These are phyloP conservation scores for Begonia masoniana DNA, from an alignment of 306 rosid genomes.

Conservation along the genomic window DNA sequence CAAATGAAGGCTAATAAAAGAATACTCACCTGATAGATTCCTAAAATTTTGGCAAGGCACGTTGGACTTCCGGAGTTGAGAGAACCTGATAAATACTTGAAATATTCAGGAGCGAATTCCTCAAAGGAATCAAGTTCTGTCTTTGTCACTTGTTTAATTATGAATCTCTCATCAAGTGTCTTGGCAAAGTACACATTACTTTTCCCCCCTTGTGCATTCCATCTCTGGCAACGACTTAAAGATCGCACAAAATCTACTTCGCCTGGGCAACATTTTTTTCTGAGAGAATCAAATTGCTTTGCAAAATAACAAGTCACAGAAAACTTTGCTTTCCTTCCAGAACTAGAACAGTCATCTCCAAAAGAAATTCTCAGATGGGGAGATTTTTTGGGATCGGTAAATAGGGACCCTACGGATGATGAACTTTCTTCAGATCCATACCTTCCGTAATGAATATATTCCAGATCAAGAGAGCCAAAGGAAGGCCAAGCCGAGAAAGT, in stretches of 20 bases:
- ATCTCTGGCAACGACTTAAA: constrained; percentile 74
- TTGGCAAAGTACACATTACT: constrained; percentile 96
- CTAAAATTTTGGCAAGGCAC: constrained; percentile 94
- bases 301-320: constrained; percentile 93
- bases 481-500: constrained; percentile 65
- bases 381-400: constrained; percentile 58
- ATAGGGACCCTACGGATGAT: constrained; percentile 46
- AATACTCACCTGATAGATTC: constrained; percentile 71
- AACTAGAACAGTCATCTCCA: constrained; percentile 48
- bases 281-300: constrained; percentile 68
- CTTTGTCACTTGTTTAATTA: constrained; percentile 82
- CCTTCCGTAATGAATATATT: constrained; percentile 51
- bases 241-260: constrained; percentile 80
- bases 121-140: constrained; percentile 88
- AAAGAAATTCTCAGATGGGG: constrained; percentile 66
- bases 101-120: constrained; percentile 81
- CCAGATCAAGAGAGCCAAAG: constrained; percentile 56
- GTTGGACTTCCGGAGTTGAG: constrained; percentile 73
- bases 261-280: constrained; percentile 78
- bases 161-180: constrained; percentile 88
- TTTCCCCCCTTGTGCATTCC: constrained; percentile 99
- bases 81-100: constrained; percentile 65
- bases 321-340: constrained; percentile 67
- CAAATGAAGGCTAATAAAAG: background rate
- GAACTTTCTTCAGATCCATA: constrained; percentile 77